These are phyloP conservation scores for Rubia yunnanensis DNA, from an alignment of 257 asterid genomes.

Conservation along the genomic window DNA sequence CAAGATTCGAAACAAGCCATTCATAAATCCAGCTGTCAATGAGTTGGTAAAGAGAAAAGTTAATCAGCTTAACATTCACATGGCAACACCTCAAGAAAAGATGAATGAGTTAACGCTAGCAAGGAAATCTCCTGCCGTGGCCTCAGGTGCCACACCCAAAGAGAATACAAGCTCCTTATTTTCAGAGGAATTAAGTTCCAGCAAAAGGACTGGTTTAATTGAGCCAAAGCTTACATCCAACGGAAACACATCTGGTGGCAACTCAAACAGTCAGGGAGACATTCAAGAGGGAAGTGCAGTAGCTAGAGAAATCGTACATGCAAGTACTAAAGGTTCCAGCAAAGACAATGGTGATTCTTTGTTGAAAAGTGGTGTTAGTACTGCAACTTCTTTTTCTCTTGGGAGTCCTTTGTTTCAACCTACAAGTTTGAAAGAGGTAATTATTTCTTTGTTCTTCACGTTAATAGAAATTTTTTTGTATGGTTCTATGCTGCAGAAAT, in stretches of 20 bases:
- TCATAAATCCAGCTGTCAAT: constrained; percentile 27
- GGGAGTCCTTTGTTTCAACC: constrained; percentile 29
- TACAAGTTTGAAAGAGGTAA: constrained; percentile 45
- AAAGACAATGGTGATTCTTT: too few species aligned
- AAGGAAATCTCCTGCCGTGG: constrained; percentile 34
- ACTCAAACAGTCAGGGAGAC: constrained; percentile 17
- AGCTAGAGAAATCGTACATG: constrained; percentile 25
- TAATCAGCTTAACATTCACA: constrained; percentile 62
- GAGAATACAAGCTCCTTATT: constrained; percentile 24
- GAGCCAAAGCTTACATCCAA: constrained; percentile 19
- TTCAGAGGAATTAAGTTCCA: constrained; percentile 30
- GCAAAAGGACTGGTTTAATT: constrained; percentile 23
- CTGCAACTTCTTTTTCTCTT: constrained; percentile 23
- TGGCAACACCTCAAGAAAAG: constrained; percentile 69
- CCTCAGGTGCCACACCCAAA: constrained; percentile 21
- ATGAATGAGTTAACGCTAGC: constrained; percentile 64
- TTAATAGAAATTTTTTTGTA: constrained; percentile 1
- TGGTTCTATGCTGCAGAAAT: not conserved
- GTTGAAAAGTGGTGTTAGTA: constrained; percentile 23
- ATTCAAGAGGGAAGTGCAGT: constrained; percentile 25
- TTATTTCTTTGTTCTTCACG: not conserved
- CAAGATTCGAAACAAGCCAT: constrained; percentile 22
- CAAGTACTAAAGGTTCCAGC: too few species aligned
- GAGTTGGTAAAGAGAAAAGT: constrained; percentile 44
- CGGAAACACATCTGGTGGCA: constrained; percentile 26